These are phyloP conservation scores for Peterozyma toletana DNA, from an alignment of 805 yeast genomes.

Conservation along the genomic window DNA sequence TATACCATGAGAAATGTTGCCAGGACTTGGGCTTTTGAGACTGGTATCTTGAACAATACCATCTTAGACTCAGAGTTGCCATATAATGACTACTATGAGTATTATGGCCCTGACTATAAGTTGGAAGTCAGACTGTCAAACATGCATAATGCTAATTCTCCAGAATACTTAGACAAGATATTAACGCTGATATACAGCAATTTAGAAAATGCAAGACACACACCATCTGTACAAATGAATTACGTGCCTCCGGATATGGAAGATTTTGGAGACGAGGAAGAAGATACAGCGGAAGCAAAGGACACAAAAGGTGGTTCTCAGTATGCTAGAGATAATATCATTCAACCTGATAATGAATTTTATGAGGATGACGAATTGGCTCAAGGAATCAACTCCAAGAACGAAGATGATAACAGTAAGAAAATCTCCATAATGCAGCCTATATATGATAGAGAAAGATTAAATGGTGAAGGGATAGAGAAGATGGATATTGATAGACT, in stretches of 20 bases:
- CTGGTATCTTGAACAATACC: conserved; percentile 80
- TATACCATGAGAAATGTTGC: conserved; percentile 97
- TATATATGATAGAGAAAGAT: background rate
- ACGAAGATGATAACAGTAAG: conserved; percentile 4
- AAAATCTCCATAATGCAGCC: background rate
- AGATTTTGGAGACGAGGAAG: conserved; percentile 71
- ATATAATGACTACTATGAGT: conserved; percentile 93
- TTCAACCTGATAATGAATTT: conserved; percentile 72
- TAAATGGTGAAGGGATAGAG: too few species aligned
- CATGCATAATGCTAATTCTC: conserved; percentile 93
- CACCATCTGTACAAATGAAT: conserved; percentile 95
- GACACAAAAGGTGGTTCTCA: conserved; percentile 92
- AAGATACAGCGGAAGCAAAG: conserved; percentile 69
- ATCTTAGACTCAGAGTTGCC: conserved; percentile 74
- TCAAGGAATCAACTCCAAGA: conserved; percentile 16
- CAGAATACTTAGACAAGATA: conserved; percentile 84
- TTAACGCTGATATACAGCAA: conserved; percentile 69
- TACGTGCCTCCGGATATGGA: conserved; percentile 85
- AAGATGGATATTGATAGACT: too few species aligned
- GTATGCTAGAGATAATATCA: conserved; percentile 67
- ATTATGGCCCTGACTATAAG: conserved; percentile 95
- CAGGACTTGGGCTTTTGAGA: conserved; percentile 90
- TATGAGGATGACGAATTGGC: conserved; percentile 58
- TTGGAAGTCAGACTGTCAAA: conserved; percentile 92
- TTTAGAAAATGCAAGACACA: conserved; percentile 84